Evolutionary conservation across 306 rosid genomes (phyloP).

Genomic region (Lotus japonicus): DNA sequence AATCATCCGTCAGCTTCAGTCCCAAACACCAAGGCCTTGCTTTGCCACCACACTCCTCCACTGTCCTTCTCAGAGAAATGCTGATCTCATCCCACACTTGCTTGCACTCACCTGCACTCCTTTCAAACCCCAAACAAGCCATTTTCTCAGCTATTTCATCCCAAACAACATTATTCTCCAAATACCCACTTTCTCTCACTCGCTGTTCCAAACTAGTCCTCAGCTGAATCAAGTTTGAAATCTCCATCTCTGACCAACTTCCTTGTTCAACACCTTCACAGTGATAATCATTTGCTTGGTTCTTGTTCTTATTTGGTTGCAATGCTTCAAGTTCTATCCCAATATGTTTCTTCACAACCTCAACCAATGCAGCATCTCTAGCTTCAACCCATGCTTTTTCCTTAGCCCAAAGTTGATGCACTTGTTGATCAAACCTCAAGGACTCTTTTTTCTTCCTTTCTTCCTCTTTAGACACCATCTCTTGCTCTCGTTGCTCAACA

Average conservation of each 20-base stretch:
- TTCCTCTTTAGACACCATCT: constrained; percentile 46
- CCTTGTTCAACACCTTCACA: too few species aligned
- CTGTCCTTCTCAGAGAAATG: constrained; percentile 34
- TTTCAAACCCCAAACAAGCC: constrained; percentile 33
- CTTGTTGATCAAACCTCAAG: constrained; percentile 41
- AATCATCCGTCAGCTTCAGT: constrained; percentile 45
- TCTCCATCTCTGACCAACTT: constrained; percentile 41
- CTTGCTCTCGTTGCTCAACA: constrained; percentile 52
- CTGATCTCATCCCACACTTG: constrained; percentile 42
- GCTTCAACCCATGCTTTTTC: constrained; percentile 70
- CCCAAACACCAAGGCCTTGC: constrained; percentile 45
- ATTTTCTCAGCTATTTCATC: constrained; percentile 38
- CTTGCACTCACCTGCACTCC: constrained; percentile 35
- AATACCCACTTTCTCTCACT: constrained; percentile 29
- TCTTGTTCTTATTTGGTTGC: constrained; percentile 7
- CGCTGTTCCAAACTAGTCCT: constrained; percentile 31
- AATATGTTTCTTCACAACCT: constrained; percentile 36
- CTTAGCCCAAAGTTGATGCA: constrained; percentile 53
- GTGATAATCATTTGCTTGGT: neutral
- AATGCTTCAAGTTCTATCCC: constrained; percentile 18
- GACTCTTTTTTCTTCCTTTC: constrained; percentile 54
- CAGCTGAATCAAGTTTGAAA: constrained; percentile 35
- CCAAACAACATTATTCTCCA: constrained; percentile 28
- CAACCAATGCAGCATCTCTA: constrained; percentile 58
- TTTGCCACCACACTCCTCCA: constrained; percentile 10